Base-by-base conservation (phyloP, 257 asterid species). In the Solanum dulcamara region DNA sequence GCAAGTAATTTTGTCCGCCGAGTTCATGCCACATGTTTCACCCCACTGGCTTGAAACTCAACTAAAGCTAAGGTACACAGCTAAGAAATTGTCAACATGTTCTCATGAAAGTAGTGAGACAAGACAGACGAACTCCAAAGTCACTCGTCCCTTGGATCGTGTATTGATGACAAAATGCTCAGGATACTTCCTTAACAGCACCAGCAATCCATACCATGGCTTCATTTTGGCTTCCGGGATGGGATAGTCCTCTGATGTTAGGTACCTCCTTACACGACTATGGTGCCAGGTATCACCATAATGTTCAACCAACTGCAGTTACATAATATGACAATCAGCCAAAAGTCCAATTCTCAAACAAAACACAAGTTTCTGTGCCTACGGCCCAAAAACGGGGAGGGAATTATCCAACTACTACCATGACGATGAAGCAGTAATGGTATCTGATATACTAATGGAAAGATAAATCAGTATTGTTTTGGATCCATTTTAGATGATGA, bases 151-250 rank as follows among this genome's bases (percentile, higher is more conserved):
- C 91, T 93, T 94, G 3, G 98, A 95, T 86, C 95, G 87, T 32
- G 94, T 97, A 88, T 97, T 97, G 90, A 97, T 92, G 12, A 95
- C 98, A 68, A 97, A 97, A 89, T 97, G 95, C 87, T 97, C 98
- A 0, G 98, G 99, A 33, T 93, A 94, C 87, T 95, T 95, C 92
- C 93, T 91, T 35, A 97, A 89, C 90, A 97, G 82, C 91, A 92
- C 88, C 14, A 97, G 94, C 92, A 97, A 85, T 70, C 99, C 99
- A 44, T 88, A 91, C 99, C 99, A 97, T 28, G 99, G 98, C 85
- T 93, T 97, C 51, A 90, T 93, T 72, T 86, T 88, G 85, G 93
- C 93, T 89, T 95, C 99, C 13, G 94, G 93, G 80, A 42, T 85
- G 1, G 92, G 83, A 81, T 90, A 88, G 55, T 95, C 98, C 85